Evolutionary conservation across 2,329 filamentous ascomycete species (phyloP).

Genomic region (Epichloe gansuensis): DNA sequence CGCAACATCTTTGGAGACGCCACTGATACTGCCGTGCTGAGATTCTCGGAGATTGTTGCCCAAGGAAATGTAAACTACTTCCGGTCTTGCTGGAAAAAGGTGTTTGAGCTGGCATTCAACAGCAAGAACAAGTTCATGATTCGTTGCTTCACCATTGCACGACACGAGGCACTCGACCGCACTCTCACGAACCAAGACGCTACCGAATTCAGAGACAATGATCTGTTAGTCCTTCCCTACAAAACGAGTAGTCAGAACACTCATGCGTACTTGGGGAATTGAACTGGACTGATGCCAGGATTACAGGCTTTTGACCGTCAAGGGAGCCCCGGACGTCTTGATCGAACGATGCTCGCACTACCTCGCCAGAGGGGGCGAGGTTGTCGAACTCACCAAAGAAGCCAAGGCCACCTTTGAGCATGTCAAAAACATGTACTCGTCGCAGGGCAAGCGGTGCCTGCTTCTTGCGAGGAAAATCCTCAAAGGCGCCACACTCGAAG

Average conservation of each 20-base stretch:
- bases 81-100: slow-evolving; percentile 48
- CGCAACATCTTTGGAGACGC: slow-evolving; percentile 61
- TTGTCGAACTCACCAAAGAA: slow-evolving; percentile 33
- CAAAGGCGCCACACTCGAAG: slow-evolving; percentile 23
- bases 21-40: slow-evolving; percentile 61
- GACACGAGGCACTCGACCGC: slow-evolving; percentile 18
- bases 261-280: too few species aligned
- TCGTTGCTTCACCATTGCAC: slow-evolving; percentile 38
- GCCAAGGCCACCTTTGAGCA: slow-evolving; percentile 36
- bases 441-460: slow-evolving; percentile 54
- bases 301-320: slow-evolving; percentile 54
- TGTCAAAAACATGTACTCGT: slow-evolving; percentile 56
- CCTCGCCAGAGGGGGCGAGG: slow-evolving; percentile 41
- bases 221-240: slow-evolving; percentile 19
- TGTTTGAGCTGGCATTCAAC: slow-evolving; percentile 62
- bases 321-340: slow-evolving; percentile 65
- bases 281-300: neutral
- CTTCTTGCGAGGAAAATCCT: slow-evolving; percentile 50
- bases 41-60: slow-evolving; percentile 52
- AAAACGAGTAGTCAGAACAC: too few species aligned
- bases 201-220: slow-evolving; percentile 20
- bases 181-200: slow-evolving; percentile 26
- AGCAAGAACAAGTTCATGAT: slow-evolving; percentile 80
- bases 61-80: slow-evolving; percentile 43
- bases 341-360: slow-evolving; percentile 49